Base-by-base conservation (phyloP, 345 rosid species). In the Acer saccharum region DNA sequence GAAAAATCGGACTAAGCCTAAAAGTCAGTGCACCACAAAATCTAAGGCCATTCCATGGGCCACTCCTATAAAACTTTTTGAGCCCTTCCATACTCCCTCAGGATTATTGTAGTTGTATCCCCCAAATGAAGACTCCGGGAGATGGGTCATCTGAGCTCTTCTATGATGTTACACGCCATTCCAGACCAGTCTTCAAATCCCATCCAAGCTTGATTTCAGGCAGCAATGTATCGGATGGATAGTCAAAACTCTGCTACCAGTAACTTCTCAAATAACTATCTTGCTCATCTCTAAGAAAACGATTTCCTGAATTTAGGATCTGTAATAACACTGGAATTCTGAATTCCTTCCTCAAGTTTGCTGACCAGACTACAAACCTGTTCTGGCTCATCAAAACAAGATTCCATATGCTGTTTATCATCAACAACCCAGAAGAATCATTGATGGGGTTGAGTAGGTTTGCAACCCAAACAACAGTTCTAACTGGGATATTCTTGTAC, bases 391-490 rank as follows among this genome's bases (percentile, higher is more conserved):
- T 39, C 27, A 79, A 64, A 57, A 83, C 65, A 32, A 80, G 78
- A 39, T 77, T 65, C 27, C 77, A 83, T 16, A 10, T 68, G 74
- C 65, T 66, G 43, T 61, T 78, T 55, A 86, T 77, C 52, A 18
- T 78, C 77, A 85, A 68, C 23, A 39, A 73, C 7, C 84, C 88
- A 3, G 91, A 65, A n/a, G 88, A 81, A 63, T 83, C 84, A 23
- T 76, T 65, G 60, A 90, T 78, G 6, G 89, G 88, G 21, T 44
- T 52, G 65, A 73, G 81, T 73, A 89, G 48, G 67, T 90, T 85
- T 25, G 91, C 90, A 6, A 87, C 88, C 90, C 91, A 90, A 6
- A 90, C 93, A 43, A 83, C 81, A 6, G 87, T 86, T 66, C 48
- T 68, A 0, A 1, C 78, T 5, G 84, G 77, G 65, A 87, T 79